These are phyloP conservation scores for Sapria himalayana DNA, from an alignment of 345 rosid species.

Conservation along the genomic window DNA sequence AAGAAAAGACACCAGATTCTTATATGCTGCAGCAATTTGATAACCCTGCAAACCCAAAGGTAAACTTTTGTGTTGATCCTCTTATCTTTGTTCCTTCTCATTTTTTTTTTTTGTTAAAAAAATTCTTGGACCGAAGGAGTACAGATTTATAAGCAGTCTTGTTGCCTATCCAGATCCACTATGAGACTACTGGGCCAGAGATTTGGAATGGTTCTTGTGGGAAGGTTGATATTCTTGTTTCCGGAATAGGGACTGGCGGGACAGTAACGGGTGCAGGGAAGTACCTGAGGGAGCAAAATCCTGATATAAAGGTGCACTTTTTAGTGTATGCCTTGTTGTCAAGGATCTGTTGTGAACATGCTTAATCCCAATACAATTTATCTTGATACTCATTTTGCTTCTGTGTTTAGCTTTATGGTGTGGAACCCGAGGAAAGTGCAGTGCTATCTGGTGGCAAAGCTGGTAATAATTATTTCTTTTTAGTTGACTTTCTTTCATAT, in stretches of 20 bases:
- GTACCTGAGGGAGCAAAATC: conserved; percentile 44
- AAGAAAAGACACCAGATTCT: conserved; percentile 32
- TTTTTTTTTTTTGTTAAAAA: conserved; percentile 1
- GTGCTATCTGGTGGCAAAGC: conserved; percentile 73
- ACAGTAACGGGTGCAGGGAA: conserved; percentile 48
- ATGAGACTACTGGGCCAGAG: conserved; percentile 78
- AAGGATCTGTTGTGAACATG: neutral
- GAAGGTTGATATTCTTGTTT: conserved; percentile 38
- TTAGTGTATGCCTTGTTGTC: neutral
- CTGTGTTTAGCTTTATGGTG: conserved; percentile 47
- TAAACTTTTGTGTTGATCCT: conserved; percentile 4
- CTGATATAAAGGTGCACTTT: conserved; percentile 31
- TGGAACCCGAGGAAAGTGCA: conserved; percentile 70
- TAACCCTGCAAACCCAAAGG: conserved; percentile 62
- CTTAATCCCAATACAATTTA: neutral
- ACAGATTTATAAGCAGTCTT: neutral
- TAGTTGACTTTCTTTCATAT: neutral
- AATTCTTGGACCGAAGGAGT: conserved; percentile 2
- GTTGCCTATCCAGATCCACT: conserved; percentile 33
- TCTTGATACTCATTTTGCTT: conserved; percentile 1
- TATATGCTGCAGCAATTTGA: conserved; percentile 32
- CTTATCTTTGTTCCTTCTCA: neutral
- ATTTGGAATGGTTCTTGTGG: conserved; percentile 78
- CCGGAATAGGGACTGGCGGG: conserved; percentile 86
- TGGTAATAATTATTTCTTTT: conserved; percentile 16